Evolutionary conservation across 2,329 filamentous ascomycete species (phyloP), one percentile per base, ranked within the genome.

Genomic region (Microdochium paspali): DNA sequence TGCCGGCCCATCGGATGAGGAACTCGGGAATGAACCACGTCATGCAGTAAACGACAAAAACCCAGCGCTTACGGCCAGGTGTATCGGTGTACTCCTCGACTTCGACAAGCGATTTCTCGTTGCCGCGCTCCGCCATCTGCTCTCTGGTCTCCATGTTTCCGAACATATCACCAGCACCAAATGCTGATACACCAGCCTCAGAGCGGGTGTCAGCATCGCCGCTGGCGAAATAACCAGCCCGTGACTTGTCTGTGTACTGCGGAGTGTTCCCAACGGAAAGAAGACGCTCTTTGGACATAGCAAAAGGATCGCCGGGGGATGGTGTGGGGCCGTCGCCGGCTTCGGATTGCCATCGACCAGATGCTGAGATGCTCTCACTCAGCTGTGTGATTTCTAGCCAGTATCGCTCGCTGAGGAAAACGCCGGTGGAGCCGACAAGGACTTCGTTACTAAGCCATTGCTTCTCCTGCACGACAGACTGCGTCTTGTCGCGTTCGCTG

Each of bases 111-210:
- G 87, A 82, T 66, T 91, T 89, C 55, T 95, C 88, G 54, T 95
- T 95, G 51, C 88, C 88, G 55, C 95, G 91, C 67, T 97, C 91
- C 0, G 91, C 88, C 80, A 98, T 89, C 62, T 95, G 87, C 62
- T 94, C 87, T 53, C 89, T 81, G 6, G 91, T 96, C 56, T 97
- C 91, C 7, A 97, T 75, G 58, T 96, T 95, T 60, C 90, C 88
- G 75, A 98, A 98, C 91, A 98, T 95, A 63, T 98, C 93, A 7
- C 93, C 90, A 46, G 80, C 87, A 44, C 90, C 87, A 61, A 95
- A 85, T 5, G 88, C 90, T n/a, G 91, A 96, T 2, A 78, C 85
- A 3, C 90, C 91, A 7, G 91, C 90, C 46, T 98, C 93, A 25
- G 93, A 97, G 40, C 90, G 88, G 7, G 83, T 74, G 61, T 98